Evolutionary conservation across 257 asterid genomes (phyloP).

Genomic region (Primulina huaijiensis): DNA sequence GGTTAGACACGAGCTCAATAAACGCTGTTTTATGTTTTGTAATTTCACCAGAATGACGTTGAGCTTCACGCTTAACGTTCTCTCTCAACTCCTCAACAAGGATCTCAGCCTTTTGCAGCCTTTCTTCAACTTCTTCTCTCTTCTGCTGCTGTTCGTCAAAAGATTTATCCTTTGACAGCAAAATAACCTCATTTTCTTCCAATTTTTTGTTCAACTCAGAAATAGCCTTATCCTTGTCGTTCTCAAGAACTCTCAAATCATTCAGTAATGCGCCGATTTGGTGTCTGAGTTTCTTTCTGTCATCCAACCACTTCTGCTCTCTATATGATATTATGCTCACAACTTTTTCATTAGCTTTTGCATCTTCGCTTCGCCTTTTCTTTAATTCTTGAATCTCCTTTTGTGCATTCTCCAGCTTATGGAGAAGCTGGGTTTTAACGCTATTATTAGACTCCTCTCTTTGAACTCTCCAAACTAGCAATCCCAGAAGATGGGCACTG

Average conservation of each 20-base stretch:
- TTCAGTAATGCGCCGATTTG: slow-evolving; percentile 67
- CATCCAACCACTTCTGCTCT: slow-evolving; percentile 77
- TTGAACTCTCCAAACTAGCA: slow-evolving; percentile 64
- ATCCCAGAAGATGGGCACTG: slow-evolving; percentile 72
- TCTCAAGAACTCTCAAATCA: slow-evolving; percentile 49
- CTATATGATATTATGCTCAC: slow-evolving; percentile 73
- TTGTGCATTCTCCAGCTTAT: slow-evolving; percentile 50
- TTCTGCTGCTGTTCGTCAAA: slow-evolving; percentile 45
- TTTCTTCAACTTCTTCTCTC: slow-evolving; percentile 52
- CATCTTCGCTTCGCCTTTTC: slow-evolving; percentile 74
- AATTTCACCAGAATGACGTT: slow-evolving; percentile 54
- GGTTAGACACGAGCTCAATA: slow-evolving; percentile 84
- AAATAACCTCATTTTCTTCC: slow-evolving; percentile 39
- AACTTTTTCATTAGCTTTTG: slow-evolving; percentile 84
- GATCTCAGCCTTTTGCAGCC: slow-evolving; percentile 41
- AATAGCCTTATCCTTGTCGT: slow-evolving; percentile 36
- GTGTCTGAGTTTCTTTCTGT: slow-evolving; percentile 65
- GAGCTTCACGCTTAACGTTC: slow-evolving; percentile 44
- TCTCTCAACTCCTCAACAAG: slow-evolving; percentile 48
- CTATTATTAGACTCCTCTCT: slow-evolving; percentile 29
- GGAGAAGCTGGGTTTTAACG: slow-evolving; percentile 36
- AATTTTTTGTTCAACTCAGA: slow-evolving; percentile 52
- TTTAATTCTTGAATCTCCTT: slow-evolving; percentile 51
- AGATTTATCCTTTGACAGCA: slow-evolving; percentile 52
- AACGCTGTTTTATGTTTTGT: slow-evolving; percentile 66